Evolutionary conservation across 441 rosid species (phyloP).

Genomic region (Erysimum cheiri): DNA sequence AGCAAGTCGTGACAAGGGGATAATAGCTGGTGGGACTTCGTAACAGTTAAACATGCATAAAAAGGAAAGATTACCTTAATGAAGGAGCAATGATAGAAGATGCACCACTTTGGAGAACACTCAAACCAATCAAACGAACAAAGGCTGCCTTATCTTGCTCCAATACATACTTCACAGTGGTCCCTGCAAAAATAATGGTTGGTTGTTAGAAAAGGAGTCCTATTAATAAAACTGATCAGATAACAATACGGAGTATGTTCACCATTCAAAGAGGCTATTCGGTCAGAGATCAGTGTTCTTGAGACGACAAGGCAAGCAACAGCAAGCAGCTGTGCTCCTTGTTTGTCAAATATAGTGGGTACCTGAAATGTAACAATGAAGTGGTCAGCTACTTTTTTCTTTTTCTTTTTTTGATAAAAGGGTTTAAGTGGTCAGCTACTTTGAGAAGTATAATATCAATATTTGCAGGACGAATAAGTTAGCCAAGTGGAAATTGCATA

Average conservation of each 20-base stretch:
- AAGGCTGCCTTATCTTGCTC: conserved; percentile 95
- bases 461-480: background rate
- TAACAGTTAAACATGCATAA: conserved; percentile 15
- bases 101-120: conserved; percentile 96
- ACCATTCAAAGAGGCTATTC: conserved; percentile 98
- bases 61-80: conserved; percentile 59
- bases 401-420: too few species aligned
- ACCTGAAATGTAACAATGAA: conserved; percentile 60
- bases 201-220: conserved; percentile 6
- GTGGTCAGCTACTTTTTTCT: conserved; percentile 21
- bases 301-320: conserved; percentile 91
- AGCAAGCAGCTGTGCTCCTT: conserved; percentile 90
- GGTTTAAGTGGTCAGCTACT: conserved; percentile 21
- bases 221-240: conserved; percentile 19
- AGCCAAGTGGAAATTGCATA: conserved; percentile 27
- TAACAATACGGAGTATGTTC: conserved; percentile 29
- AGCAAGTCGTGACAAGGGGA: conserved; percentile 6
- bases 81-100: conserved; percentile 96
- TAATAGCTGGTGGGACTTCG: conserved; percentile 5
- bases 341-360: conserved; percentile 88
- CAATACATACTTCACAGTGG: conserved; percentile 94
- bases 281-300: conserved; percentile 94
- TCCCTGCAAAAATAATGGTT: conserved; percentile 60
- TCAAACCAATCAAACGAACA: conserved; percentile 80
- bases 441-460: conserved; percentile 14